Conservation (phyloP, 805 yeast genomes). For the Kodamaea laetipori region DNA sequence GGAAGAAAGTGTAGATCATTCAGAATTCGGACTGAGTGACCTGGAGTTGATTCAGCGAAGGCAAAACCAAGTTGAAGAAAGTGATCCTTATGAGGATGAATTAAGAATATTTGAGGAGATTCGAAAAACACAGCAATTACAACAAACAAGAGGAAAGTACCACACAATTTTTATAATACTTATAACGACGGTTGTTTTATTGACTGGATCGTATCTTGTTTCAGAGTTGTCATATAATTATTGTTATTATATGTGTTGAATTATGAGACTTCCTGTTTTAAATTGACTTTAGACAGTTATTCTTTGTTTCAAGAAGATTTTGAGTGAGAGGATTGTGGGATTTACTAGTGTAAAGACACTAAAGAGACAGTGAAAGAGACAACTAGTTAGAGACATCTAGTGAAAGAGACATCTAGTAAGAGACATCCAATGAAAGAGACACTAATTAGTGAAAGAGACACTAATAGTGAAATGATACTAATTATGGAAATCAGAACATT, state of each 20-base stretch:
- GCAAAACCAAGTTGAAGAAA: not conserved
- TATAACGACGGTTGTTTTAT: slow-evolving; percentile 9
- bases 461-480: no score
- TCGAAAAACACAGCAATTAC: slow-evolving; percentile 1
- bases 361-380: no score
- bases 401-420: no score
- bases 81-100: not conserved
- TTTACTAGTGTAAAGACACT: no score
- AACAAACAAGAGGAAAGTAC: not conserved
- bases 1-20: not conserved
- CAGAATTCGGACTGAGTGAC: no score
- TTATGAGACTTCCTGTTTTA: not conserved
- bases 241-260: slow-evolving; percentile 43
- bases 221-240: slow-evolving; percentile 40
- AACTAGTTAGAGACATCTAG: no score
- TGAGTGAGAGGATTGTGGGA: no score
- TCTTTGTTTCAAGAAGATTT: no score
- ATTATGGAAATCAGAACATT: no score
- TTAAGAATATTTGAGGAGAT: slow-evolving; percentile 6
- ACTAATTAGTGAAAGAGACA: no score
- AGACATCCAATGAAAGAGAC: no score
- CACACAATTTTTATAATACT: slow-evolving; percentile 1
- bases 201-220: slow-evolving; percentile 26
- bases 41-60: not conserved
- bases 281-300: no score